Evolutionary conservation across 140 eudicot species (phyloP).

Genomic region (Stevia rebaudiana): DNA sequence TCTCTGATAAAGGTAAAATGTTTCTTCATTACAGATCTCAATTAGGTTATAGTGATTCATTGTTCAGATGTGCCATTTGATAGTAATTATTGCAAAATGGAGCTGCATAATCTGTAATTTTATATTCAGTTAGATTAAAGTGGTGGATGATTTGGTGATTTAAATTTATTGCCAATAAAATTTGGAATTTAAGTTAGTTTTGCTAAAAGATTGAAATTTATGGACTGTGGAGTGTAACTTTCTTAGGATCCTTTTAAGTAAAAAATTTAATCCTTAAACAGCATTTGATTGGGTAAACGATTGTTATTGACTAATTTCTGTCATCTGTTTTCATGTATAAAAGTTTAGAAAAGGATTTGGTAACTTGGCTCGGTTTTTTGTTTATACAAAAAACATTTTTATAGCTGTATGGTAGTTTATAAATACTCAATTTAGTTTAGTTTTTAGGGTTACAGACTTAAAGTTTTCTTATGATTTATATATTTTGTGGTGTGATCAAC

Average conservation of each 20-base stretch:
- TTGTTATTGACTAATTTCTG: background rate
- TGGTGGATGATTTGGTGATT: background rate
- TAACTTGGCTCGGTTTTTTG: background rate
- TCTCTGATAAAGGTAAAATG: slow-evolving; percentile 73
- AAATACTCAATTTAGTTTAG: background rate
- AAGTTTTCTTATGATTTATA: background rate
- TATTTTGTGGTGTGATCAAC: background rate
- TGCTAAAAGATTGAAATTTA: background rate
- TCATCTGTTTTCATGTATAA: background rate
- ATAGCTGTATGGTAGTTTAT: background rate
- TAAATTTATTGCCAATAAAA: background rate
- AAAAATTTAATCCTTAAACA: background rate
- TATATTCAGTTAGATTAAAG: background rate
- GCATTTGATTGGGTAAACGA: background rate
- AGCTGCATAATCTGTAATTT: background rate
- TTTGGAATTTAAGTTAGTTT: background rate
- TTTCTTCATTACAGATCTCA: background rate
- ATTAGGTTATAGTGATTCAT: background rate
- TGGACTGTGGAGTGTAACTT: slow-evolving; percentile 6
- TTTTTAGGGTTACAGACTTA: background rate
- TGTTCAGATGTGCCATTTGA: background rate
- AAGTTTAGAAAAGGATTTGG: background rate
- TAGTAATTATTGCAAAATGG: background rate
- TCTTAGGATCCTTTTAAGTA: background rate
- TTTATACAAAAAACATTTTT: background rate